A percentile compares a stretch with the other conserved stretches of the same genome.
These are phyloP conservation scores for Lasiosphaeris hirsuta DNA, from an alignment of 495 filamentous ascomycete genomes.

Conservation along the genomic window DNA sequence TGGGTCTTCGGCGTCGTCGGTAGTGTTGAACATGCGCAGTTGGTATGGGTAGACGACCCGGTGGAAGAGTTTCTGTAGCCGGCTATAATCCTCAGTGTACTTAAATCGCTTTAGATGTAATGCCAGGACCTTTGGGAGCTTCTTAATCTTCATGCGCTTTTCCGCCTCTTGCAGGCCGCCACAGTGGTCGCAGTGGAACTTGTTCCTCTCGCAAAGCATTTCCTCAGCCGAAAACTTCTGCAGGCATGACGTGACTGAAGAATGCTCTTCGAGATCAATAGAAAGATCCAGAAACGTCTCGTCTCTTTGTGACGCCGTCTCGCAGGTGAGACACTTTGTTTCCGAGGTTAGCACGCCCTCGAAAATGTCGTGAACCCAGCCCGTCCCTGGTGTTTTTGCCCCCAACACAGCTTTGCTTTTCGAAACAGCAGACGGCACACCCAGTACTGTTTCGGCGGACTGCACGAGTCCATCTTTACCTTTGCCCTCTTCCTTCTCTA, in stretches of 20 bases:
- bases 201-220: constrained; percentile 97
- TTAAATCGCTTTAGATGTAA: constrained; percentile 96
- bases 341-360: constrained; percentile 93
- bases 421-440: constrained; percentile 43
- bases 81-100: constrained; percentile 90
- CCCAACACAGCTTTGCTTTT: constrained; percentile 33
- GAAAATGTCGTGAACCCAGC: constrained; percentile 97
- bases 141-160: constrained; percentile 99
- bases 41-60: constrained; percentile 96
- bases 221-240: constrained; percentile 96
- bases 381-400: constrained; percentile 50
- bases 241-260: constrained; percentile 92
- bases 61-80: constrained; percentile 94
- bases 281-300: constrained; percentile 95
- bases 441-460: constrained; percentile 42
- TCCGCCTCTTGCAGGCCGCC: constrained; percentile 96
- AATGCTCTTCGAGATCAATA: constrained; percentile 92
- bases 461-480: constrained; percentile 33
- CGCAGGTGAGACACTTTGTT: constrained; percentile 93
- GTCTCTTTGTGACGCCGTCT: constrained; percentile 90
- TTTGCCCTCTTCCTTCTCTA: constrained; percentile 44
- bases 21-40: constrained; percentile 94
- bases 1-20: constrained; percentile 92
- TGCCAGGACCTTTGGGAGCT: constrained; percentile 84
- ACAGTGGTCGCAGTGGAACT: constrained; percentile 97